A percentile compares a stretch with the other conserved stretches of the same genome.
Evolutionary conservation across 2,329 filamentous ascomycete species (phyloP).

Genomic region (Colletotrichum chlorophyti): DNA sequence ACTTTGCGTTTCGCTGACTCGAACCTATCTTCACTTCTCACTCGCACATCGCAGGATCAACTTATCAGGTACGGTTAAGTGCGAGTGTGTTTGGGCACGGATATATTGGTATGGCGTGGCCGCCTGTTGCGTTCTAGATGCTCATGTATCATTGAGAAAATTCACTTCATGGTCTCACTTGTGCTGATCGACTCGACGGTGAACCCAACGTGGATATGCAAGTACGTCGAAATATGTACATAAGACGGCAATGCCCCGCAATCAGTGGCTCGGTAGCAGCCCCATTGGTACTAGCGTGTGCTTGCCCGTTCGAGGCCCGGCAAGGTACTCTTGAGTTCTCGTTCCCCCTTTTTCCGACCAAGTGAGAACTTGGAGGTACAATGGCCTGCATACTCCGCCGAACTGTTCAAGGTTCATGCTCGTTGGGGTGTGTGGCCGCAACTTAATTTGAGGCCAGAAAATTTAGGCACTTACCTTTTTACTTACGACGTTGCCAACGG

Average conservation of each 20-base stretch:
- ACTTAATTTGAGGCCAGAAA: slow-evolving; percentile 25
- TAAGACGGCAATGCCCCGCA: slow-evolving; percentile 18
- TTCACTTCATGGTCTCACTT: too few relatives aligned
- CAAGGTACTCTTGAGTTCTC: slow-evolving; percentile 2
- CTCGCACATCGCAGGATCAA: too few relatives aligned
- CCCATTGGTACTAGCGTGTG: slow-evolving; percentile 15
- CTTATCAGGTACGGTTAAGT: too few relatives aligned
- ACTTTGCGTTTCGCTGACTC: too few relatives aligned
- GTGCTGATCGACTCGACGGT: background rate
- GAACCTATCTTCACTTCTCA: too few relatives aligned
- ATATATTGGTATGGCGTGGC: too few relatives aligned
- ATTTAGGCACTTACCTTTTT: slow-evolving; percentile 16
- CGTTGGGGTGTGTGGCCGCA: slow-evolving; percentile 22
- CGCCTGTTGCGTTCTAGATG: too few relatives aligned
- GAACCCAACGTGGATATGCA: slow-evolving; percentile 4
- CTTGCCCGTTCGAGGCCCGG: background rate
- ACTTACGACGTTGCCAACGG: too few relatives aligned
- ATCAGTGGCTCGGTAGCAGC: slow-evolving; percentile 6
- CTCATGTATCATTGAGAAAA: too few relatives aligned
- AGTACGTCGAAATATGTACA: slow-evolving; percentile 19
- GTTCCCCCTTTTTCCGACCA: too few relatives aligned
- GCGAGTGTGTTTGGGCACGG: too few relatives aligned
- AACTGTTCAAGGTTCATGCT: slow-evolving; percentile 11
- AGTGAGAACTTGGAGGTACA: too few relatives aligned
- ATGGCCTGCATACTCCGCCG: background rate